These are phyloP conservation scores for Rhytidiadelphus loreus DNA, from an alignment of 225 moss, liverwort and hornwort genomes.

Conservation along the genomic window DNA sequence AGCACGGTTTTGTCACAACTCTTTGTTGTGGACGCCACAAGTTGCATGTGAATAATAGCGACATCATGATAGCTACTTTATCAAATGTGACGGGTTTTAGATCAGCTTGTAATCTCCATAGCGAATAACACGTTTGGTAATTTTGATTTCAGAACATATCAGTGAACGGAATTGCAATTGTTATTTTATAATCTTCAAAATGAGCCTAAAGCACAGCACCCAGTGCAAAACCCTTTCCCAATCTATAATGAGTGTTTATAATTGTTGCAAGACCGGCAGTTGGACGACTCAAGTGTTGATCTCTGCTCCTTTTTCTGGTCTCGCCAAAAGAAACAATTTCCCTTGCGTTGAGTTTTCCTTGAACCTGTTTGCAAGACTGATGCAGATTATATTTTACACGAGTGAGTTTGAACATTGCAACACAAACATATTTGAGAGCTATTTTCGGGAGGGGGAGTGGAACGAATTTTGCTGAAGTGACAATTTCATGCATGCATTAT, in stretches of 20 bases:
- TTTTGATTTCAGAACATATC: background rate
- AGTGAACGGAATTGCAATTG: fast-evolving
- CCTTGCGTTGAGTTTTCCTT: background rate
- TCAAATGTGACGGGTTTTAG: background rate
- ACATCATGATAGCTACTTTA: fast-evolving
- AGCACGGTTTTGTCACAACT: too few relatives aligned
- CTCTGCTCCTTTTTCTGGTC: too few relatives aligned
- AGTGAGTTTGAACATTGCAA: background rate
- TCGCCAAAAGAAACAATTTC: too few relatives aligned
- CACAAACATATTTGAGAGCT: background rate
- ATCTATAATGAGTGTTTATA: background rate
- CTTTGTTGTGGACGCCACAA: too few relatives aligned
- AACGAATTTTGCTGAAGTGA: background rate
- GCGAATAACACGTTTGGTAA: too few relatives aligned
- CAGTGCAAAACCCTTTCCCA: background rate
- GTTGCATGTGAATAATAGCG: too few relatives aligned
- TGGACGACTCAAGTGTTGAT: background rate
- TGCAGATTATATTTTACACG: background rate
- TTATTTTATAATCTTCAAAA: background rate
- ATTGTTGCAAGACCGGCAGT: background rate
- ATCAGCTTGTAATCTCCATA: background rate
- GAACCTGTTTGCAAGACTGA: background rate
- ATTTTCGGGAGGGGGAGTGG: background rate
- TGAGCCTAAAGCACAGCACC: background rate
- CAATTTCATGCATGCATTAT: background rate